Conservation (phyloP, 208 protist species). For the Acanthamoeba castellanii region DNA sequence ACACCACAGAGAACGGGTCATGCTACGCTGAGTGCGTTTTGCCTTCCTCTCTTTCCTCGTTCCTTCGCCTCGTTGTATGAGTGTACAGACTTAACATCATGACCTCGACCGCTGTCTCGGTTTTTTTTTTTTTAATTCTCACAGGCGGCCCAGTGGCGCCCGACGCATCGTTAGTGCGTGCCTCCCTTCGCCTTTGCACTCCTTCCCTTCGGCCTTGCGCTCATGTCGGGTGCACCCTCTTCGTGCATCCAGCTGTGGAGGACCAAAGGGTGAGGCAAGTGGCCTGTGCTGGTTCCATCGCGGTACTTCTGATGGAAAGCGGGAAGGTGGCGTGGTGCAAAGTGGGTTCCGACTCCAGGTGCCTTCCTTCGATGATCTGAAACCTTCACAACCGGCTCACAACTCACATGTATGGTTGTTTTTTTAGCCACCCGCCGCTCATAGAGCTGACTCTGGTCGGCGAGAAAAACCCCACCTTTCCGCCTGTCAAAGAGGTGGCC, state of each 20-base stretch:
- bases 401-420: not conserved
- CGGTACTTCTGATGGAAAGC: not conserved
- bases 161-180: conserved; percentile 2
- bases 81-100: not conserved
- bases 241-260: not conserved
- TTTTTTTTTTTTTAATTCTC: not conserved
- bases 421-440: not conserved
- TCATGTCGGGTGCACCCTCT: too few relatives aligned
- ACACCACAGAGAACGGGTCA: not conserved
- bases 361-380: too few relatives aligned
- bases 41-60: not conserved
- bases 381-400: too few relatives aligned
- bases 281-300: not conserved
- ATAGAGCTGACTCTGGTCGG: not conserved
- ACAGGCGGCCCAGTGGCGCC: not conserved
- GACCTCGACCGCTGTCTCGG: not conserved
- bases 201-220: not conserved
- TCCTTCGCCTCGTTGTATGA: not conserved
- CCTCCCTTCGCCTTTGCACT: not conserved
- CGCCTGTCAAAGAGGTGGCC: not conserved
- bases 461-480: not conserved
- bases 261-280: not conserved
- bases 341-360: not conserved
- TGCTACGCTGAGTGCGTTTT: not conserved
- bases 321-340: not conserved